phyloP scores from a whole-genome alignment of 2,329 filamentous ascomycete species.

The Clarireedia monteithiana region DNA sequence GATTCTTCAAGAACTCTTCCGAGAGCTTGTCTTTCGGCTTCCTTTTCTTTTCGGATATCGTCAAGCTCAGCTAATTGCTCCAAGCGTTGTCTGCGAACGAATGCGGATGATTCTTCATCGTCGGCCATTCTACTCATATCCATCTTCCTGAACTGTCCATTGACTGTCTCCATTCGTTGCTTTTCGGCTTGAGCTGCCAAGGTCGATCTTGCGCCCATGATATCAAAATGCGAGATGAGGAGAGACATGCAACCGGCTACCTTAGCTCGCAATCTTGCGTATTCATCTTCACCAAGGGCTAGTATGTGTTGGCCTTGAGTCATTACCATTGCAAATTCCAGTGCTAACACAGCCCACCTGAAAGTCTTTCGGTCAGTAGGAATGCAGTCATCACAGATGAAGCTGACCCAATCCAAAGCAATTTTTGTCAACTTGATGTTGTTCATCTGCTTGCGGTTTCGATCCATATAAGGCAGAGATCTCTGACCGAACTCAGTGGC shows the following conservation, averaged over 20 bases:
- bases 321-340: conserved; percentile 97
- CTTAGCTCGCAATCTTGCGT: conserved; percentile 72
- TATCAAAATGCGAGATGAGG: conserved; percentile 96
- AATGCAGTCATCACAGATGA: conserved; percentile 94
- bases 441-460: conserved; percentile 92
- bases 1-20: conserved; percentile 88
- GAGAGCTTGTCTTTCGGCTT: conserved; percentile 78
- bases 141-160: conserved; percentile 67
- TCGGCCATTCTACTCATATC: conserved; percentile 67
- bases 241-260: conserved; percentile 97
- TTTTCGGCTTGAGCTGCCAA: conserved; percentile 91
- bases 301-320: conserved; percentile 89
- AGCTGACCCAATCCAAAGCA: conserved; percentile 93
- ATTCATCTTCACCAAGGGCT: conserved; percentile 83
- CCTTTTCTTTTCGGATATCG: conserved; percentile 65
- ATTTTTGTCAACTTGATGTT: conserved; percentile 91
- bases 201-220: conserved; percentile 92
- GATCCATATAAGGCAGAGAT: conserved; percentile 91
- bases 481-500: conserved; percentile 98
- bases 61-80: conserved; percentile 70
- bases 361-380: conserved; percentile 93
- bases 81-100: conserved; percentile 69
- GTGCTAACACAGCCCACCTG: conserved; percentile 88
- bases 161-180: conserved; percentile 73
- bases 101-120: conserved; percentile 75